Percentiles rank a stretch among this genome's conserved stretches.
Evolutionary conservation across 1,284 basidiomycete species (phyloP).

Genomic region (Ceratorhiza oryzae-sativae): DNA sequence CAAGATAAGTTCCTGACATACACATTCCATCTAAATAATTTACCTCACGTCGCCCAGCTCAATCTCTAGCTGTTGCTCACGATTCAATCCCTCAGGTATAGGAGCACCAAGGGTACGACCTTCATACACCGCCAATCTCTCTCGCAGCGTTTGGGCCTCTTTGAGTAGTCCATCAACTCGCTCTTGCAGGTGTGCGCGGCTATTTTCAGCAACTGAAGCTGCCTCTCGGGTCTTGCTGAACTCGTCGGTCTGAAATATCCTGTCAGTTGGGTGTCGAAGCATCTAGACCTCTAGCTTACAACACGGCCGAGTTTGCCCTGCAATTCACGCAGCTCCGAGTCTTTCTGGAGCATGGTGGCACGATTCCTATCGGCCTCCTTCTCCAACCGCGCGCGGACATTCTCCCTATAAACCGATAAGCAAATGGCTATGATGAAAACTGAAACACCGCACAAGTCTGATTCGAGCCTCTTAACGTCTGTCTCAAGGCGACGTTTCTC

Average conservation of each 20-base stretch:
- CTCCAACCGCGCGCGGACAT: conserved; percentile 74
- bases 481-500: conserved; percentile 80
- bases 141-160: conserved; percentile 76
- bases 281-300: conserved; percentile 54
- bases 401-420: conserved; percentile 60
- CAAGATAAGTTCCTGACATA: conserved; percentile 24
- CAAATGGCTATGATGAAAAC: neutral
- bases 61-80: conserved; percentile 81
- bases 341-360: conserved; percentile 75
- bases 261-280: neutral
- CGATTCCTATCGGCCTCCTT: conserved; percentile 82
- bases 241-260: conserved; percentile 61
- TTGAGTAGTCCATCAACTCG: conserved; percentile 74
- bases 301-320: conserved; percentile 75
- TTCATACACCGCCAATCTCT: conserved; percentile 88
- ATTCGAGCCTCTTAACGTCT: conserved; percentile 79
- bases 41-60: conserved; percentile 86
- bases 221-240: conserved; percentile 74
- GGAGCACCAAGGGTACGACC: conserved; percentile 59
- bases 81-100: conserved; percentile 59
- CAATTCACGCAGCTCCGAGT: conserved; percentile 79
- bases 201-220: conserved; percentile 78
- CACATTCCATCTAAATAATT: conserved; percentile 39
- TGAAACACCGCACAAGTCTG: conserved; percentile 67
- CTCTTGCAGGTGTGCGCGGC: conserved; percentile 79